Evolutionary conservation across 176 grass and related monocot species (phyloP), one percentile per base, ranked within the genome.

Genomic region (Hordeum marinum): DNA sequence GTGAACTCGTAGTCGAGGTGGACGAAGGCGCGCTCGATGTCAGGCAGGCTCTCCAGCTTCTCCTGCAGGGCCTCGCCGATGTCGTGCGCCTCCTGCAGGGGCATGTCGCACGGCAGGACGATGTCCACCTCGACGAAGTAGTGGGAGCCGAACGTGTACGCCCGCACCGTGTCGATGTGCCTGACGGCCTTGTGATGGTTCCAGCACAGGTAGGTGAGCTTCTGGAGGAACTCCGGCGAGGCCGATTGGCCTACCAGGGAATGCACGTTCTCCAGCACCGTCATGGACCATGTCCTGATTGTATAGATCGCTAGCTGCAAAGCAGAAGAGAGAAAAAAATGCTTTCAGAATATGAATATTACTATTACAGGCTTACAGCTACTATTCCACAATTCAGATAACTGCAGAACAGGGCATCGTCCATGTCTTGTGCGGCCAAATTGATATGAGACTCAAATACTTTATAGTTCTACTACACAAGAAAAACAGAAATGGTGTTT

Each of bases 1-100:
- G 90, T 94, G 86, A 94, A 94, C 86, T 99, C 97, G 48, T 99
- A 94, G 88, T 96, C 97, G 34, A 99, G 89, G 90, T 99, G 97
- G 31, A 99, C 97, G 14, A 99, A 99, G 17, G 97, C 97, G 35
- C 97, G 90, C 79, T 99, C 97, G 27, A 99, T 96, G 34, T 99
- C 92, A 0, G 93, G 93, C 75, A 96, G 58, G 34, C 79, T 88
- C 84, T 99, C 97, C n/a, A 99, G 92, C 66, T 99, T 99, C 90
- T 99, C 97, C 55, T 99, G 97, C 75, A 99, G 79, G 34, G 93
- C 93, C 87, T 99, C 97, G 0, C 97, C 97, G 35, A 99, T 96
- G 68, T 99, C 97, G 13, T 99, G 97, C 25, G 97, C 94, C 86
- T 99, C 94, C 46, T 65, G 80, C 40, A 99, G 82, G 1, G 90